Conservation (phyloP, 2,329 filamentous ascomycete species). For the Paracoccidioides lutzii region DNA sequence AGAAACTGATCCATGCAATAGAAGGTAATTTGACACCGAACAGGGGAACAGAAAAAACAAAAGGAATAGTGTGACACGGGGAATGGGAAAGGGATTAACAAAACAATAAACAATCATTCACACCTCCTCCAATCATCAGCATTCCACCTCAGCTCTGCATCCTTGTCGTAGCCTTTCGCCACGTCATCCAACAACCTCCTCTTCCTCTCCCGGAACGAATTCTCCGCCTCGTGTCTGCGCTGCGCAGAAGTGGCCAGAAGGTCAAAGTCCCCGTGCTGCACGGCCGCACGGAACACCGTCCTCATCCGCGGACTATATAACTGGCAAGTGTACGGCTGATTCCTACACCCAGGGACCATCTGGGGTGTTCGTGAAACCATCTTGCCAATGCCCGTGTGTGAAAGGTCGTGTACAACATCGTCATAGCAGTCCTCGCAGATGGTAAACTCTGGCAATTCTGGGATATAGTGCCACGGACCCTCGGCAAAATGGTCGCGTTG, state of each 20-base stretch:
- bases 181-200: conserved; percentile 44
- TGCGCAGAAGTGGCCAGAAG: conserved; percentile 52
- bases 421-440: conserved; percentile 82
- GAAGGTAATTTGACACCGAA: background rate
- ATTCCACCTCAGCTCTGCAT: conserved; percentile 36
- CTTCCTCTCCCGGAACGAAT: conserved; percentile 45
- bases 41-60: background rate
- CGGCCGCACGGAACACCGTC: conserved; percentile 54
- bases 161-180: conserved; percentile 42
- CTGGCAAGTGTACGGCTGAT: conserved; percentile 48
- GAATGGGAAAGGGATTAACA: background rate
- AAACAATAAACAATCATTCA: conserved; percentile 28
- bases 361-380: conserved; percentile 53
- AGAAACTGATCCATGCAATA: background rate
- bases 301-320: conserved; percentile 74
- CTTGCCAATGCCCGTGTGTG: conserved; percentile 26
- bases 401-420: conserved; percentile 59
- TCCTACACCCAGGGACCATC: conserved; percentile 39
- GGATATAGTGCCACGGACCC: conserved; percentile 68
- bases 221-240: conserved; percentile 44
- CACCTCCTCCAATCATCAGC: conserved; percentile 40
- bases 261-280: conserved; percentile 52
- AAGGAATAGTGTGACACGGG: background rate
- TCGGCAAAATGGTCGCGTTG: conserved; percentile 47
- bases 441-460: conserved; percentile 61